Evolutionary conservation across 805 yeast genomes (phyloP), one percentile per base, ranked within the genome.

Genomic region (Monosporozyma yasuniensis): DNA sequence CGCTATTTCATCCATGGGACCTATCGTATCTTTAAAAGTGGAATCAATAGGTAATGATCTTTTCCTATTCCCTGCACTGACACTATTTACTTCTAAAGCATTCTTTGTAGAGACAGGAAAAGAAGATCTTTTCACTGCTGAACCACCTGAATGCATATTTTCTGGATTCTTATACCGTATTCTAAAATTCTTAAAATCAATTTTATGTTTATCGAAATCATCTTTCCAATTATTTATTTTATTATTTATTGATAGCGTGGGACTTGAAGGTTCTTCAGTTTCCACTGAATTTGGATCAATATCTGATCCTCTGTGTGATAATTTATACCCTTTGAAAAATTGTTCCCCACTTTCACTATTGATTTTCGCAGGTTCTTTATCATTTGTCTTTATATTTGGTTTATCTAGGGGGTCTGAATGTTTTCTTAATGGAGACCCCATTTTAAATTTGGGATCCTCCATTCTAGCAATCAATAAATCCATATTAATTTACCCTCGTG

Each of bases 401-500:
- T 22, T 14, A 21, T 38, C 42, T 14, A 39, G 16, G 25, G 42
- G 42, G 42, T 11, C 27, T 4, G 22, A 39, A 10, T 10, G 37
- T 18, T 32, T 47, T 14, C 37, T 42, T 23, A 48, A 12, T 3
- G 42, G 42, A 19, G 42, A n/a, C 1, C 39, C 30, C 18, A 46
- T 42, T n/a, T 25, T 30, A 14, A 42, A n/a, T 6, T 23, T 32
- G 14, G 50, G 42, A 42, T 47, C 47, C 46, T 49, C 54, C 50
- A 53, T 47, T 25, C 53, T 45, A 3, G 42, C 42, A 16, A 53
- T 47, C n/a, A 53, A 42, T 23, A 50, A 42, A 34, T 51, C 53
- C 56, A 53, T 53, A 2, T 12, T 43, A 42, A n/a, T n/a, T n/a
- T n/a, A n/a, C n/a, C n/a, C n/a, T n/a, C n/a, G n/a, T n/a, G n/a